Evolutionary conservation across 768 basidiomycete species (phyloP).

Genomic region (Panaeolus cyanescens): DNA sequence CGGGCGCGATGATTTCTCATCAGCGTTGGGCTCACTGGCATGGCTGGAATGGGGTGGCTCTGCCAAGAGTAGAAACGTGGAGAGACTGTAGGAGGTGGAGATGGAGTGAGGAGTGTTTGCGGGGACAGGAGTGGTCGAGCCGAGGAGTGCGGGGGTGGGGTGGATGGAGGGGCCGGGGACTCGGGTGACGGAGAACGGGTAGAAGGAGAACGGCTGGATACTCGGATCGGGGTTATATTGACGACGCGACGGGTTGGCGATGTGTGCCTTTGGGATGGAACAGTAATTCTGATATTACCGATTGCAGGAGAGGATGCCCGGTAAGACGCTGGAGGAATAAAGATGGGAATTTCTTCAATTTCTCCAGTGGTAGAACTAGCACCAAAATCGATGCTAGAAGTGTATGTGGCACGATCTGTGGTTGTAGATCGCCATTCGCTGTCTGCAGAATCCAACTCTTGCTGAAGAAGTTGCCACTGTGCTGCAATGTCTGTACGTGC

Average conservation of each 20-base stretch:
- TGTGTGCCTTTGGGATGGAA: slow-evolving; percentile 21
- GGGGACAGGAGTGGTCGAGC: slow-evolving; percentile 19
- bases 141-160: slow-evolving; percentile 22
- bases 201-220: slow-evolving; percentile 23
- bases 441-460: slow-evolving; percentile 1
- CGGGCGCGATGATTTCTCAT: slow-evolving; percentile 43
- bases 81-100: slow-evolving; percentile 56
- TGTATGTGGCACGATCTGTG: slow-evolving; percentile 8
- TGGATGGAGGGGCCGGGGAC: slow-evolving; percentile 26
- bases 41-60: slow-evolving; percentile 26
- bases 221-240: slow-evolving; percentile 34
- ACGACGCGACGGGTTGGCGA: slow-evolving; percentile 26
- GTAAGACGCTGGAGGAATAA: slow-evolving; percentile 25
- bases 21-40: slow-evolving; percentile 35
- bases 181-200: slow-evolving; percentile 29
- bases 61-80: slow-evolving; percentile 62
- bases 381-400: not conserved
- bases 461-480: not conserved
- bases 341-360: slow-evolving; percentile 12
- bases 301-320: slow-evolving; percentile 15
- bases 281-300: slow-evolving; percentile 10
- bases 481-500: slow-evolving; percentile 25
- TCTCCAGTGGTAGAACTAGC: not conserved
- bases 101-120: slow-evolving; percentile 40
- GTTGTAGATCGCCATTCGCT: slow-evolving; percentile 11